Percentiles rank a stretch among this genome's conserved stretches.
Evolutionary conservation across 768 basidiomycete genomes (phyloP).

Genomic region (Tephrocybe sp.): DNA sequence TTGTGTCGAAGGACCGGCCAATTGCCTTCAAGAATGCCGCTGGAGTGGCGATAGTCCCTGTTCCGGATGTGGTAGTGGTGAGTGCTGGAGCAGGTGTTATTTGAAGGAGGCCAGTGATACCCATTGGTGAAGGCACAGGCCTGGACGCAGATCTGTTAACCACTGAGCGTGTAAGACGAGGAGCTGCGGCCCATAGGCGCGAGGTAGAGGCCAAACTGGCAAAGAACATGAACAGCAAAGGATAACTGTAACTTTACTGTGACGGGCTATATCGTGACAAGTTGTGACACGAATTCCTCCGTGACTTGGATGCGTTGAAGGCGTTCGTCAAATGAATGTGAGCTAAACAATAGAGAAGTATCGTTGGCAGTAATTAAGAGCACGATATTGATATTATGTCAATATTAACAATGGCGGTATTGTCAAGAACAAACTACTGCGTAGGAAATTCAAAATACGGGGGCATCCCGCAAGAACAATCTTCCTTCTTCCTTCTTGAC

Average conservation of each 20-base stretch:
- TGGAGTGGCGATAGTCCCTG: slow-evolving; percentile 56
- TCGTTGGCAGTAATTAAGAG: too few species aligned
- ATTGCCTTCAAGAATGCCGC: slow-evolving; percentile 72
- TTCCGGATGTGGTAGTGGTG: slow-evolving; percentile 8
- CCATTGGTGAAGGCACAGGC: slow-evolving; percentile 36
- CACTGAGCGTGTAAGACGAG: slow-evolving; percentile 30
- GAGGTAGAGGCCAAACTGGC: slow-evolving; percentile 13
- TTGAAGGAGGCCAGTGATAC: slow-evolving; percentile 23
- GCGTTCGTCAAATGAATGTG: too few species aligned
- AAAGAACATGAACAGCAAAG: slow-evolving; percentile 12
- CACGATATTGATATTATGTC: too few species aligned
- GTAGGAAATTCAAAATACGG: slow-evolving; percentile 80
- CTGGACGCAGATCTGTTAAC: slow-evolving; percentile 31
- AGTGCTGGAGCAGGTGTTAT: slow-evolving; percentile 5
- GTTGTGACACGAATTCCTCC: too few species aligned
- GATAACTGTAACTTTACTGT: background rate
- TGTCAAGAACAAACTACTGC: too few species aligned
- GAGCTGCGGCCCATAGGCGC: slow-evolving; percentile 24
- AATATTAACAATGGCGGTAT: too few species aligned
- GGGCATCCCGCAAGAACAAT: slow-evolving; percentile 86
- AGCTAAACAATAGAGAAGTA: too few species aligned
- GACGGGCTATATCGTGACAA: background rate
- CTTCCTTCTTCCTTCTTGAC: slow-evolving; percentile 83
- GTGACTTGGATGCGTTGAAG: too few species aligned
- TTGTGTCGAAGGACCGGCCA: slow-evolving; percentile 66